Conservation (phyloP, 1,139 yeast genomes). For the Yamadazyma oceani region DNA sequence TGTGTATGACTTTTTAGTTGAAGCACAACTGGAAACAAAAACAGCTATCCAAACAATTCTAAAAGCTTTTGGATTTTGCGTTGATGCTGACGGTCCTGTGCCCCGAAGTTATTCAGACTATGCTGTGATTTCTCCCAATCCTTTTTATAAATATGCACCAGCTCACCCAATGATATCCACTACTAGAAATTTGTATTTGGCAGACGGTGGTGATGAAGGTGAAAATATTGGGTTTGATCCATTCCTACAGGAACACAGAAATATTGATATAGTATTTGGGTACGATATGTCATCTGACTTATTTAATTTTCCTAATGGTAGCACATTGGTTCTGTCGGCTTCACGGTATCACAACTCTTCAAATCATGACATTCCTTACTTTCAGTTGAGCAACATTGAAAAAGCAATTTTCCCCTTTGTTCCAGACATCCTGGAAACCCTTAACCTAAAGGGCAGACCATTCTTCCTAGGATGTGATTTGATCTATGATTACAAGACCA, state of each 20-base stretch:
- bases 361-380: slow-evolving; percentile 19
- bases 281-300: slow-evolving; percentile 43
- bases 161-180: slow-evolving; percentile 15
- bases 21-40: slow-evolving; percentile 37
- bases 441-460: slow-evolving; percentile 34
- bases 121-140: slow-evolving; percentile 75
- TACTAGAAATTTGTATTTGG: slow-evolving; percentile 29
- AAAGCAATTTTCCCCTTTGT: slow-evolving; percentile 8
- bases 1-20: slow-evolving; percentile 43
- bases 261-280: slow-evolving; percentile 35
- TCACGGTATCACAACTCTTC: slow-evolving; percentile 22
- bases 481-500: slow-evolving; percentile 27
- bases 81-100: slow-evolving; percentile 18
- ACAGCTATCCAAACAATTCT: slow-evolving; percentile 45
- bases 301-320: slow-evolving; percentile 41
- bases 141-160: slow-evolving; percentile 48
- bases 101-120: slow-evolving; percentile 55
- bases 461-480: slow-evolving; percentile 59
- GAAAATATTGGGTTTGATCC: slow-evolving; percentile 45
- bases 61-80: slow-evolving; percentile 47
- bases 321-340: slow-evolving; percentile 21
- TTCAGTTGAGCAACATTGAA: slow-evolving; percentile 3
- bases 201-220: slow-evolving; percentile 49
- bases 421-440: slow-evolving; percentile 39
- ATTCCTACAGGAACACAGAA: slow-evolving; percentile 28